A percentile compares a stretch with the other conserved stretches of the same genome.
Evolutionary conservation across 192 early-diverging fungal species (phyloP).

Genomic region (Pilaira anomala): DNA sequence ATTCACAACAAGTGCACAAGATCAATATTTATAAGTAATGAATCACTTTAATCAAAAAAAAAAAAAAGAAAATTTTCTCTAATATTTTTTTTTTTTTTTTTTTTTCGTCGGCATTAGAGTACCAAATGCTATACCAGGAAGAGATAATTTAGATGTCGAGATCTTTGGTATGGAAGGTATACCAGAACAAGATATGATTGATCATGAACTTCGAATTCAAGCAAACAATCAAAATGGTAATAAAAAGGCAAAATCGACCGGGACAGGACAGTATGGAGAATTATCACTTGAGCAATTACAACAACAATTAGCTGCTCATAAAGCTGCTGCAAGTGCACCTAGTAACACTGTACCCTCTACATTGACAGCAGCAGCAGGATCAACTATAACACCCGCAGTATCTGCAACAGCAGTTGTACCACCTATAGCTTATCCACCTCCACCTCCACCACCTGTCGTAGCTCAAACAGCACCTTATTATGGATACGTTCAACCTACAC

Average conservation of each 20-base stretch:
- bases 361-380: slow-evolving; percentile 19
- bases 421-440: slow-evolving; percentile 13
- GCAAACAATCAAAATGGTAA: slow-evolving; percentile 42
- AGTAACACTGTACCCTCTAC: slow-evolving; percentile 27
- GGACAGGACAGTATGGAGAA: slow-evolving; percentile 36
- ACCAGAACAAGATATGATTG: slow-evolving; percentile 73
- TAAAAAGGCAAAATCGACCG: slow-evolving; percentile 40
- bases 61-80: not conserved
- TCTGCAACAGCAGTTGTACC: slow-evolving; percentile 27
- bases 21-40: slow-evolving; percentile 69
- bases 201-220: slow-evolving; percentile 51
- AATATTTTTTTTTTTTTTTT: not conserved
- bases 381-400: slow-evolving; percentile 3
- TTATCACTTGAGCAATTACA: slow-evolving; percentile 41
- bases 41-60: too few relatives aligned
- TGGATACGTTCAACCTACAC: not conserved
- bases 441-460: slow-evolving; percentile 1
- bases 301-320: slow-evolving; percentile 43
- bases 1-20: slow-evolving; percentile 93
- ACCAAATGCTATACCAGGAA: slow-evolving; percentile 79
- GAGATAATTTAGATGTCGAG: slow-evolving; percentile 84
- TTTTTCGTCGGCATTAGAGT: slow-evolving; percentile 53
- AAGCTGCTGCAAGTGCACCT: slow-evolving; percentile 29
- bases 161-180: slow-evolving; percentile 96
- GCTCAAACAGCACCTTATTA: not conserved